phyloP scores from a whole-genome alignment of 768 basidiomycete species.

The Rhizopogon vesiculosus region DNA sequence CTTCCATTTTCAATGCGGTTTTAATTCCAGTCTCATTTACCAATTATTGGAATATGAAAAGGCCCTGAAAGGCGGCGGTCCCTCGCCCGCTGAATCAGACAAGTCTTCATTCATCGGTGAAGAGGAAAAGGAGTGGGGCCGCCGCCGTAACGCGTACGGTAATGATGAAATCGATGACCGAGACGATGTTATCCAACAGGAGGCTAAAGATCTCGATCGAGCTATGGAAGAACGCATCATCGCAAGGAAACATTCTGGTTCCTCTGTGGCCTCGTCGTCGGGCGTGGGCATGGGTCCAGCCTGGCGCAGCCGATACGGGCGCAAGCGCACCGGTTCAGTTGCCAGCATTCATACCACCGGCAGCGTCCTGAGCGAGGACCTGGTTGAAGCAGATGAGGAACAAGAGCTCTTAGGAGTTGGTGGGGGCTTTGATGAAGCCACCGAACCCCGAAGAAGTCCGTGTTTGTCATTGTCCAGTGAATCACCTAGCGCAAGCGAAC shows the following conservation, averaged over 20 bases:
- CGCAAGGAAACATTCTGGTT: slow-evolving; percentile 66
- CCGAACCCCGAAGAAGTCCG: slow-evolving; percentile 29
- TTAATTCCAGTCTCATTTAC: slow-evolving; percentile 72
- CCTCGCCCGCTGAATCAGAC: slow-evolving; percentile 51
- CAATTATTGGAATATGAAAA: slow-evolving; percentile 92
- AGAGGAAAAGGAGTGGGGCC: slow-evolving; percentile 81
- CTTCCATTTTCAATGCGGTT: slow-evolving; percentile 16
- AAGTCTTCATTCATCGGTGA: slow-evolving; percentile 48
- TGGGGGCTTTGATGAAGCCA: slow-evolving; percentile 49
- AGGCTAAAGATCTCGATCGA: slow-evolving; percentile 80
- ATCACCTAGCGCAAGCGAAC: slow-evolving; percentile 30
- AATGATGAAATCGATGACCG: slow-evolving; percentile 42
- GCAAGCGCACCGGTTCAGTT: slow-evolving; percentile 70
- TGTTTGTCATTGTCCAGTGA: slow-evolving; percentile 26
- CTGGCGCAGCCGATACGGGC: slow-evolving; percentile 62
- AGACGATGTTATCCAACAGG: slow-evolving; percentile 60
- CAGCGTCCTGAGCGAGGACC: slow-evolving; percentile 73
- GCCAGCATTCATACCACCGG: slow-evolving; percentile 65
- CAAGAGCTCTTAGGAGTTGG: slow-evolving; percentile 64
- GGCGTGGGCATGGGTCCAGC: slow-evolving; percentile 64
- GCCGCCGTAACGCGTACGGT: slow-evolving; percentile 50
- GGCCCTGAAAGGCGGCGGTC: slow-evolving; percentile 46
- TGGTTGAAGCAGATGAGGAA: slow-evolving; percentile 82
- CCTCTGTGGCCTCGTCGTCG: slow-evolving; percentile 49
- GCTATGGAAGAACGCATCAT: slow-evolving; percentile 83